A percentile compares a stretch with the other conserved stretches of the same genome.
phyloP scores from a whole-genome alignment of 176 grass and related monocot species.

The Elaeis guineensis region DNA sequence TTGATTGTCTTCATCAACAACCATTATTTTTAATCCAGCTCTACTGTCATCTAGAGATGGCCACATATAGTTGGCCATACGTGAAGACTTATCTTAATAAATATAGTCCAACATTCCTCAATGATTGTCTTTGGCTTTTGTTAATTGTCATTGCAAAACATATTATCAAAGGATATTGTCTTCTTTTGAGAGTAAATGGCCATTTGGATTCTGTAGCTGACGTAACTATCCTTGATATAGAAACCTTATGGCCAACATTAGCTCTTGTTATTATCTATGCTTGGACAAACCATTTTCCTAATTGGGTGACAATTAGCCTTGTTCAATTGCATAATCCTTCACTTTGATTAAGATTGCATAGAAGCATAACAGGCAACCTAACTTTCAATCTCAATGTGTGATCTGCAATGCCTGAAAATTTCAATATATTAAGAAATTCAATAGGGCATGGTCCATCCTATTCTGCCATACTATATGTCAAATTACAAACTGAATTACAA shows the following conservation, averaged over 20 bases:
- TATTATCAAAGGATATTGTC: conserved; percentile 2
- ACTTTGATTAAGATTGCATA: neutral
- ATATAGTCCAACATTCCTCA: conserved; percentile 1
- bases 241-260: neutral
- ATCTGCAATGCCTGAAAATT: neutral
- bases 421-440: conserved; percentile 5
- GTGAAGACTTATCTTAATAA: neutral
- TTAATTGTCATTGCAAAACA: too few species aligned
- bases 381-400: neutral
- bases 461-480: neutral
- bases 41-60: neutral
- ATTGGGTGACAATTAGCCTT: neutral
- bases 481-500: neutral
- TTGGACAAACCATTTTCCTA: neutral
- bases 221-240: conserved; percentile 3
- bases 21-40: neutral
- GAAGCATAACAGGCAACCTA: neutral
- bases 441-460: neutral
- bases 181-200: conserved; percentile 3
- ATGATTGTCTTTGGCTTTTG: too few species aligned
- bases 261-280: neutral
- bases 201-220: neutral
- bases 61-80: conserved; percentile 14
- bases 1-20: neutral
- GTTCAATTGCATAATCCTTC: neutral